phyloP scores from a whole-genome alignment of 2,329 filamentous ascomycete genomes.

The Hymenoscyphus repandus region DNA sequence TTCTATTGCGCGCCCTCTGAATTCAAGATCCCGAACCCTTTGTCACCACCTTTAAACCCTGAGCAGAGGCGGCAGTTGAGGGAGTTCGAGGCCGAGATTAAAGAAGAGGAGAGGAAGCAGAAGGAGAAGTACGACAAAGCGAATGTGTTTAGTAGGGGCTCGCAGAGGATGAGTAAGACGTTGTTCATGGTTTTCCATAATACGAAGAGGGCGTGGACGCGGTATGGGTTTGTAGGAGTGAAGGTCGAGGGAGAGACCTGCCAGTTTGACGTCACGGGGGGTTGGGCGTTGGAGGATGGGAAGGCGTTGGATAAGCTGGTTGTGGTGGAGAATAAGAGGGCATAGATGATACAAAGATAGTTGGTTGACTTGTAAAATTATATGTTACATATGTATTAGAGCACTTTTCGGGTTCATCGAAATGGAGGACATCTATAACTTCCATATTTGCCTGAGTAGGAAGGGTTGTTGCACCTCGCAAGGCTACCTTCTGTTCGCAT shows the following conservation, averaged over 20 bases:
- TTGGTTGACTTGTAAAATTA: too few species aligned
- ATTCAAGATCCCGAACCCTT: constrained; percentile 18
- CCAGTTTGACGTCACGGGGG: constrained; percentile 53
- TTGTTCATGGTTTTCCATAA: constrained; percentile 39
- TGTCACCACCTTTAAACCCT: constrained; percentile 21
- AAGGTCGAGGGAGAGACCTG: constrained; percentile 43
- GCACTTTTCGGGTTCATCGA: too few species aligned
- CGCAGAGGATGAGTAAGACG: constrained; percentile 45
- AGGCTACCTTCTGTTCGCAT: too few species aligned
- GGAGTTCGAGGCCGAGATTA: constrained; percentile 17
- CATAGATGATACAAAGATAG: too few species aligned
- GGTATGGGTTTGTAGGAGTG: constrained; percentile 51
- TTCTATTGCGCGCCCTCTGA: constrained; percentile 21
- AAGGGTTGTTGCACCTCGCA: too few species aligned
- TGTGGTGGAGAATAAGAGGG: constrained; percentile 17
- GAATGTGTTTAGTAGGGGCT: constrained; percentile 51
- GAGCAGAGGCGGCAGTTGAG: constrained; percentile 29
- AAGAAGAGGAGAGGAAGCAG: constrained; percentile 34
- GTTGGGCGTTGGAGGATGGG: constrained; percentile 55
- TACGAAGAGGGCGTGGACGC: constrained; percentile 46
- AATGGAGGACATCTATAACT: too few species aligned
- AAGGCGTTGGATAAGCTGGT: constrained; percentile 53
- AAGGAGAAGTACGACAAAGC: constrained; percentile 42
- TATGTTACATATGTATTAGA: too few species aligned
- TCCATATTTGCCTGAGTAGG: too few species aligned